Percentiles rank a stretch among this genome's conserved stretches.
phyloP scores from a whole-genome alignment of 140 eudicot genomes.

The Anethum foeniculum region DNA sequence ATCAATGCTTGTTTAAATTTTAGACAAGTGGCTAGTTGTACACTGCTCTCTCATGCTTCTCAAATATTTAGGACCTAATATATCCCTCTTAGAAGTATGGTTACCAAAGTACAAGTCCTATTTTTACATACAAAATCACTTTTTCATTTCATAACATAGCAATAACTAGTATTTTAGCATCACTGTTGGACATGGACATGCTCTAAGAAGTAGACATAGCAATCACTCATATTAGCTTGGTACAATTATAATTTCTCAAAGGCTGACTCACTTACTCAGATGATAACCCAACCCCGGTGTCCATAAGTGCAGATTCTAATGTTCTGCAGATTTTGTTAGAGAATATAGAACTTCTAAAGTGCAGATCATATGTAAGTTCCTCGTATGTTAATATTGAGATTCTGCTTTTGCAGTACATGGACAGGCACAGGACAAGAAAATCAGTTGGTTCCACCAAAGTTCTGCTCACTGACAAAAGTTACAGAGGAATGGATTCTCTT shows the following conservation, averaged over 20 bases:
- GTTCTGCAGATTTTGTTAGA: background rate
- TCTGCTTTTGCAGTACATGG: constrained; percentile 31
- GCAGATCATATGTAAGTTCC: background rate
- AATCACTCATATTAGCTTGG: background rate
- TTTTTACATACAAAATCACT: too few relatives aligned
- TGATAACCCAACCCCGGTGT: background rate
- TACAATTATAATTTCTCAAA: background rate
- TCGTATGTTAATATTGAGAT: background rate
- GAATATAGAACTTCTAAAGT: background rate
- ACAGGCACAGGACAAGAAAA: constrained; percentile 38
- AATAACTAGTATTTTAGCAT: too few relatives aligned
- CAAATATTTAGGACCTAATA: background rate
- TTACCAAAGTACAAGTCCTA: background rate
- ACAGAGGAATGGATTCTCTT: constrained; percentile 22
- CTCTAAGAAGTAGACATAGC: background rate
- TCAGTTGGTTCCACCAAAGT: constrained; percentile 26
- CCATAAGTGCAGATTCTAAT: background rate
- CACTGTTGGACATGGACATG: too few relatives aligned
- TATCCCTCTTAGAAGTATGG: background rate
- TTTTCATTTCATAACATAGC: too few relatives aligned
- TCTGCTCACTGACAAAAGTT: constrained; percentile 24
- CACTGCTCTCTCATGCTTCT: background rate
- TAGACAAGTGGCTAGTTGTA: background rate
- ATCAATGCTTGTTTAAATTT: background rate
- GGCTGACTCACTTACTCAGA: background rate